Evolutionary conservation across 805 yeast species (phyloP).

Genomic region (Torulaspora delbrueckii): DNA sequence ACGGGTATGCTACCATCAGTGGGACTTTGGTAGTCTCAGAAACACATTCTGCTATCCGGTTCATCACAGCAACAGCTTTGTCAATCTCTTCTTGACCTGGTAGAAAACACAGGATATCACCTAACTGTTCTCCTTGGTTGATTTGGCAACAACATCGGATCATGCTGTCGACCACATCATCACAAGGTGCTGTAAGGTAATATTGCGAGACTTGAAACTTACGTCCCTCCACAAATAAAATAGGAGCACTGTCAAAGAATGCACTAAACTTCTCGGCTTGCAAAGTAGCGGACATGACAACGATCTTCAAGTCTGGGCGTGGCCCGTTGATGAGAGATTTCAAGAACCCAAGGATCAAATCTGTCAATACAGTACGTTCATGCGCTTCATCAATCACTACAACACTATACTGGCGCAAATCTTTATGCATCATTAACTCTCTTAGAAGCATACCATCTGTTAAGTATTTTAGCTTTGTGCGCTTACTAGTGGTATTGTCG

Average conservation of each 20-base stretch:
- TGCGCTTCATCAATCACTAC: constrained; percentile 95
- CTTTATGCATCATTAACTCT: constrained; percentile 75
- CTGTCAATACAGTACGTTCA: constrained; percentile 90
- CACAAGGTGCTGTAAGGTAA: constrained; percentile 58
- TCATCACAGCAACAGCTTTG: constrained; percentile 61
- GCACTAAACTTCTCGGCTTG: constrained; percentile 77
- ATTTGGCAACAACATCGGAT: constrained; percentile 72
- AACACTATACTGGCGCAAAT: constrained; percentile 61
- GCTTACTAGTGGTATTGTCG: constrained; percentile 57
- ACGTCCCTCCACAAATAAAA: constrained; percentile 83
- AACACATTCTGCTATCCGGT: constrained; percentile 55
- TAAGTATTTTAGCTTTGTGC: constrained; percentile 73
- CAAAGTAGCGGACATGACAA: constrained; percentile 95
- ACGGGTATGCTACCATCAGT: constrained; percentile 66
- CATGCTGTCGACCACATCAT: constrained; percentile 78
- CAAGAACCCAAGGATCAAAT: constrained; percentile 81
- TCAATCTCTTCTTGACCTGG: constrained; percentile 99
- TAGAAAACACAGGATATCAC: constrained; percentile 87
- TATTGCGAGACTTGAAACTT: constrained; percentile 75
- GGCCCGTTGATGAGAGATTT: constrained; percentile 53
- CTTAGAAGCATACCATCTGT: constrained; percentile 97
- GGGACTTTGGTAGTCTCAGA: constrained; percentile 65
- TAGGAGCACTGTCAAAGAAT: constrained; percentile 77
- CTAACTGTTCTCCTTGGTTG: constrained; percentile 68
- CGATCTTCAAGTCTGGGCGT: constrained; percentile 56